Evolutionary conservation across 1,284 basidiomycete species (phyloP).

Genomic region (Blastosporella zonata): DNA sequence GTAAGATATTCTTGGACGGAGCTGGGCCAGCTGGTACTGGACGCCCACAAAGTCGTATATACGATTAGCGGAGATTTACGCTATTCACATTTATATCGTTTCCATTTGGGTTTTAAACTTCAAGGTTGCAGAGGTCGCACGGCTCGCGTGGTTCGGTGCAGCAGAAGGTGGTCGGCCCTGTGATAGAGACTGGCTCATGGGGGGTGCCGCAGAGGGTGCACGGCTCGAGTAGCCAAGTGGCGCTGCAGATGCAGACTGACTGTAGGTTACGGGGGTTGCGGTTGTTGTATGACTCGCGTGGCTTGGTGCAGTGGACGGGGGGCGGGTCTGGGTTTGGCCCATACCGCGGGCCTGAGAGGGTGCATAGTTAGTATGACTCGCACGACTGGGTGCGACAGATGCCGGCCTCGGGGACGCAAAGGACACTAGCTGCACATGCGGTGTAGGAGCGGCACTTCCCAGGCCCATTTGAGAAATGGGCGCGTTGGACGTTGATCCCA

Average conservation of each 20-base stretch:
- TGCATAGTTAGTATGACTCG: not conserved
- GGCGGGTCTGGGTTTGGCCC: not conserved
- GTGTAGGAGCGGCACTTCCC: not conserved
- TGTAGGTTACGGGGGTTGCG: not conserved
- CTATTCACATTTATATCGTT: too few species aligned
- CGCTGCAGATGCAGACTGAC: slow-evolving; percentile 8
- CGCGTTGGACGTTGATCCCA: not conserved
- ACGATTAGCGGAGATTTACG: slow-evolving; percentile 11
- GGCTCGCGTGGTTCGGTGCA: too few species aligned
- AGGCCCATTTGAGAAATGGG: not conserved
- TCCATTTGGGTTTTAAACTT: too few species aligned
- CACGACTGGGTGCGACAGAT: not conserved
- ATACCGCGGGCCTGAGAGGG: not conserved
- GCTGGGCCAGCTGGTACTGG: slow-evolving; percentile 32
- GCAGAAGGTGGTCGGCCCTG: too few species aligned
- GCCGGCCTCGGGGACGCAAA: not conserved
- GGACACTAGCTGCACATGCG: not conserved
- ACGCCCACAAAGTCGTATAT: slow-evolving; percentile 38
- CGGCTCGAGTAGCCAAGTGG: slow-evolving; percentile 1
- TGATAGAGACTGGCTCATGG: too few species aligned
- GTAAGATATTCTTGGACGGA: slow-evolving; percentile 82
- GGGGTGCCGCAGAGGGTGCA: slow-evolving; percentile 8
- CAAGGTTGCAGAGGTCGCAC: too few species aligned
- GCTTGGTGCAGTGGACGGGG: not conserved
- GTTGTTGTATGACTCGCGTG: not conserved